Base-by-base conservation (phyloP, 2,329 filamentous ascomycete genomes). In the Daldinia sp. region DNA sequence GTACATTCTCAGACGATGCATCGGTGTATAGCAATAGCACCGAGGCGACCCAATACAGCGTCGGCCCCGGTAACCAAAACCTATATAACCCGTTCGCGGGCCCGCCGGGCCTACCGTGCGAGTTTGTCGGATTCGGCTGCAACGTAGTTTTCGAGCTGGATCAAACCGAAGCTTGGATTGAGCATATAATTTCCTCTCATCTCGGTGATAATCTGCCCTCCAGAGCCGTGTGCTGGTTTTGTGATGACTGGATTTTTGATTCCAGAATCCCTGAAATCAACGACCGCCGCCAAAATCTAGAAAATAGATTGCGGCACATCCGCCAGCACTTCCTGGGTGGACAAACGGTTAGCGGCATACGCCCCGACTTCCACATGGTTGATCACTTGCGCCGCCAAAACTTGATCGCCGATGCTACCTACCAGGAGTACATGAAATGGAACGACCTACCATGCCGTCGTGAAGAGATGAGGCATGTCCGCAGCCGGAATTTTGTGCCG, bases 291-390 rank as follows among this genome's bases (percentile, higher is more conserved):
- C 8, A 6, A 1, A 78, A 75, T 30, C 83, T 81, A 56, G 29
- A 59, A 0, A 15, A 64, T 0, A 79, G 85, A 1, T 82, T 87
- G 81, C 27, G 70, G 2, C 85, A 88, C 65, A 82, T 87, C 50
- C 77, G 73, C 0, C 57, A 59, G 0, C 85, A 87, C 61, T 76
- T 84, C 37, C 55, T 70, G 10, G 37, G 72, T 2, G 56, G 68
- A 4, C 68, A 58, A 6, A 67, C 51, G 0, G 56, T 45, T 0
- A 25, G 63, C 0, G 15, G 76, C 75, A 98, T 97, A 76, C 87
- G 95, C 39, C 89, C 93, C 3, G 94, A 99, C 68, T 94, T 93
- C 8, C 92, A 97, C 75, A 87, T 93, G 35, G 92, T 93, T 1
- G 92, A 97, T 75, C 92, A 95, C 73, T 81, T 75, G 15, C 11